These are phyloP conservation scores for Xylaria longipes DNA, from an alignment of 495 filamentous ascomycete species.

Conservation along the genomic window DNA sequence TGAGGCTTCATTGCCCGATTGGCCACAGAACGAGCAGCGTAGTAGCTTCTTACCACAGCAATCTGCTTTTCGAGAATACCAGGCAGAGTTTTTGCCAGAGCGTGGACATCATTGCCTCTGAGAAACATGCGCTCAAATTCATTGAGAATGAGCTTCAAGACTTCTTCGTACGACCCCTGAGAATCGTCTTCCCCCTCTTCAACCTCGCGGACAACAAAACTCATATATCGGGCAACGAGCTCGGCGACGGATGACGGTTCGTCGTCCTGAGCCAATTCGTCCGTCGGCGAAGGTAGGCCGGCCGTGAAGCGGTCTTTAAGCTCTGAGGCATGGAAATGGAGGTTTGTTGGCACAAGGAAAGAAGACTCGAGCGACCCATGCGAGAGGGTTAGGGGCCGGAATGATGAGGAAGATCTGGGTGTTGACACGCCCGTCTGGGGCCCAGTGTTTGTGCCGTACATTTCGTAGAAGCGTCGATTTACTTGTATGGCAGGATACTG, in stretches of 20 bases:
- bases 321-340: conserved; percentile 95
- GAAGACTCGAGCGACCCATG: conserved; percentile 96
- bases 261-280: conserved; percentile 96
- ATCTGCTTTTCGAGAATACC: conserved; percentile 91
- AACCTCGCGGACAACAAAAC: conserved; percentile 83
- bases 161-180: conserved; percentile 82
- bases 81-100: conserved; percentile 79
- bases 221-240: conserved; percentile 90
- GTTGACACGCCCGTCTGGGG: conserved; percentile 95
- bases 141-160: conserved; percentile 85
- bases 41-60: conserved; percentile 85
- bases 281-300: conserved; percentile 86
- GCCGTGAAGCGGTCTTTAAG: conserved; percentile 85
- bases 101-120: conserved; percentile 94
- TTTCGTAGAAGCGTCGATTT: conserved; percentile 40
- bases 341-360: conserved; percentile 88
- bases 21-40: conserved; percentile 81
- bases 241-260: conserved; percentile 93
- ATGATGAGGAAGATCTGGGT: conserved; percentile 84
- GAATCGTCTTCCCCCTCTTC: conserved; percentile 89
- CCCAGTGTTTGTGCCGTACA: conserved; percentile 87
- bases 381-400: conserved; percentile 84
- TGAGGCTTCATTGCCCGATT: conserved; percentile 85
- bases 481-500: not conserved
- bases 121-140: conserved; percentile 97